Conservation (phyloP, 2,329 filamentous ascomycete species). For the Cladophialophora yegresii region DNA sequence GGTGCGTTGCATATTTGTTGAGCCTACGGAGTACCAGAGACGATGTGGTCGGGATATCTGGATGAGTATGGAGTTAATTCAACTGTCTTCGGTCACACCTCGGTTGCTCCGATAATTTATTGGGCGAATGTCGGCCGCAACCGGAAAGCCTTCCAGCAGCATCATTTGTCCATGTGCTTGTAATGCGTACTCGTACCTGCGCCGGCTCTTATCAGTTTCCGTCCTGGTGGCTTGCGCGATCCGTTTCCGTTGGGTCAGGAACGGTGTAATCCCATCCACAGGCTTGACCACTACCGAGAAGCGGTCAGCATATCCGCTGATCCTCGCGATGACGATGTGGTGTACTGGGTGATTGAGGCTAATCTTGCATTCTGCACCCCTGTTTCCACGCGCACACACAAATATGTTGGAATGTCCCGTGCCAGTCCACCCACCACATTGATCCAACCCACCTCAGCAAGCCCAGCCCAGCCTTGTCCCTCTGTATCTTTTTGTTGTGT, state of each 20-base stretch:
- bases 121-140: not conserved
- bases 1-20: slow-evolving; percentile 12
- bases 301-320: slow-evolving; percentile 8
- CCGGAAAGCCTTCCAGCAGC: slow-evolving; percentile 1
- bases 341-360: not conserved
- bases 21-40: not conserved
- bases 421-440: not conserved
- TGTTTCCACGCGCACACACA: slow-evolving; percentile 3
- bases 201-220: slow-evolving; percentile 8
- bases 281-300: not conserved
- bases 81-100: not conserved
- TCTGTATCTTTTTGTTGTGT: slow-evolving; percentile 13
- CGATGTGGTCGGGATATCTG: not conserved
- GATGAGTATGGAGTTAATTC: no score
- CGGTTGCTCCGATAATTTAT: not conserved
- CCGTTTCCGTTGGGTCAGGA: not conserved
- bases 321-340: not conserved
- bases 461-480: slow-evolving; percentile 11
- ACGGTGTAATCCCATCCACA: not conserved
- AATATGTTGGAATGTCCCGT: slow-evolving; percentile 9
- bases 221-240: slow-evolving; percentile 1
- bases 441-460: not conserved
- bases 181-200: not conserved
- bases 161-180: not conserved
- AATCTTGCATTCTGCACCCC: not conserved